Conservation (phyloP, 768 basidiomycete genomes). For the Tulasnella sp. region DNA sequence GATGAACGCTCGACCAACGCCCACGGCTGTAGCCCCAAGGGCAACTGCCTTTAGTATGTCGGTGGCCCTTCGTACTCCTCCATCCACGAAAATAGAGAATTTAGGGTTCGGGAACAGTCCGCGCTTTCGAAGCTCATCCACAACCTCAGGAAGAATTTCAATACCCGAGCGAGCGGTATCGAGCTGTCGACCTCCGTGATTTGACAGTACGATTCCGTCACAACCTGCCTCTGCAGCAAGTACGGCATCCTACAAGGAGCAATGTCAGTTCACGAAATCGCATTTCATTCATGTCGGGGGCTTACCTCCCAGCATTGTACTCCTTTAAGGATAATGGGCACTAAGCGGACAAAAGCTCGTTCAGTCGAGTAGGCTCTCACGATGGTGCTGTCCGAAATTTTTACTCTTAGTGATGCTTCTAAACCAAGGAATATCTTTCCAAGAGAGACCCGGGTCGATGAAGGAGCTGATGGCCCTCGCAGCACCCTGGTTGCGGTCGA, state of each 20-base stretch:
- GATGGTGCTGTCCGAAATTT: slow-evolving; percentile 11
- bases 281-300: neutral
- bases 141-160: slow-evolving; percentile 84
- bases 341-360: slow-evolving; percentile 33
- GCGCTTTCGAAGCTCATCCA: slow-evolving; percentile 56
- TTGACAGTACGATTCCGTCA: slow-evolving; percentile 75
- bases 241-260: slow-evolving; percentile 55
- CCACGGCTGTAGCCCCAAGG: slow-evolving; percentile 84
- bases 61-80: slow-evolving; percentile 87
- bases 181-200: slow-evolving; percentile 73
- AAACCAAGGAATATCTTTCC: slow-evolving; percentile 75
- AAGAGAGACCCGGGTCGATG: slow-evolving; percentile 84
- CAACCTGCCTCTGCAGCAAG: slow-evolving; percentile 70
- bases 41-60: slow-evolving; percentile 86
- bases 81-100: slow-evolving; percentile 83
- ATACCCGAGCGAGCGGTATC: slow-evolving; percentile 82
- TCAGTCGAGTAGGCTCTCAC: slow-evolving; percentile 5
- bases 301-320: slow-evolving; percentile 74
- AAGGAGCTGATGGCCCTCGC: slow-evolving; percentile 93
- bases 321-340: slow-evolving; percentile 88
- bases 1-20: slow-evolving; percentile 77
- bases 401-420: slow-evolving; percentile 63
- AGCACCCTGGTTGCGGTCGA: slow-evolving; percentile 84
- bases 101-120: slow-evolving; percentile 60
- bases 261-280: neutral